Percentiles rank a stretch among this genome's conserved stretches.
Conservation (phyloP, 257 asterid genomes). For the Verbascum thapsus region DNA sequence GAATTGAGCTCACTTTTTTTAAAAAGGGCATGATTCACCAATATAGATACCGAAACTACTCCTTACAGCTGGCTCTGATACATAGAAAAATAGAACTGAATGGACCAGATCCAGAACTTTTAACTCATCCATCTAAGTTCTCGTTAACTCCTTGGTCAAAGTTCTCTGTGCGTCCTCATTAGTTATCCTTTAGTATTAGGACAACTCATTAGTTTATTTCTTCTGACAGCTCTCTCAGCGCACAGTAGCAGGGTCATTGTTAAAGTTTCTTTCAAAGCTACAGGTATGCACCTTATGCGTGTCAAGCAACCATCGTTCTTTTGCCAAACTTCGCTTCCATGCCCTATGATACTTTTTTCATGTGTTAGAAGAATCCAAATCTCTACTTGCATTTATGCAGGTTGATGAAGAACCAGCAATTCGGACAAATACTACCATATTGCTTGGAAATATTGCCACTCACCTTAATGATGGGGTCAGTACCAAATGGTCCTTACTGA, state of each 20-base stretch:
- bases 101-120: too few relatives aligned
- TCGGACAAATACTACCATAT: conserved; percentile 94
- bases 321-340: too few relatives aligned
- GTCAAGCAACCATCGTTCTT: conserved; percentile 18
- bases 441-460: conserved; percentile 96
- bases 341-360: conserved; percentile 10
- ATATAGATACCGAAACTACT: conserved; percentile 19
- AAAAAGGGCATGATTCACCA: conserved; percentile 16
- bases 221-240: conserved; percentile 92
- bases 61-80: conserved; percentile 20
- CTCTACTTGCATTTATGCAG: conserved; percentile 43
- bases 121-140: too few relatives aligned
- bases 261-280: conserved; percentile 93
- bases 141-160: too few relatives aligned
- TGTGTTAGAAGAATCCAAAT: conserved; percentile 16
- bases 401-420: conserved; percentile 99
- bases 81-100: conserved; percentile 13
- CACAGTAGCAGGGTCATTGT: conserved; percentile 81
- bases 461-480: conserved; percentile 96
- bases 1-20: conserved; percentile 8
- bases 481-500: conserved; percentile 30
- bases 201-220: conserved; percentile 1
- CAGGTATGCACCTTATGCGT: conserved; percentile 58
- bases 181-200: too few relatives aligned
- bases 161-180: too few relatives aligned